A percentile compares a stretch with the other conserved stretches of the same genome.
These are phyloP conservation scores for Fusarium acutatum DNA, from an alignment of 2,329 filamentous ascomycete species.

Conservation along the genomic window DNA sequence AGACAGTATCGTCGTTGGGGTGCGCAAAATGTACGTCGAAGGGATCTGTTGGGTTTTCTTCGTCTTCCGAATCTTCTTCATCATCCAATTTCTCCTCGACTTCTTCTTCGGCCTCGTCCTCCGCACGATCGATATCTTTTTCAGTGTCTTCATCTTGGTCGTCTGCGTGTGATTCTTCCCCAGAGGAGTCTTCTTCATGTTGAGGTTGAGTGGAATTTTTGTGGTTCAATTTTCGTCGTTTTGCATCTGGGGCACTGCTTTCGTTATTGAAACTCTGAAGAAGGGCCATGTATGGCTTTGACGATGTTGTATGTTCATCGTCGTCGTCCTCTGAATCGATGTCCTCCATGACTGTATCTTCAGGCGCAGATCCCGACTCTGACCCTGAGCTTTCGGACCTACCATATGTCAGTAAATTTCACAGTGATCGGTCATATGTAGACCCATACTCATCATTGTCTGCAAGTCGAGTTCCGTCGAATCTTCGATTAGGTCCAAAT, in stretches of 20 bases:
- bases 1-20: conserved; percentile 69
- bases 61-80: conserved; percentile 56
- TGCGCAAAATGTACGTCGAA: conserved; percentile 83
- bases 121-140: conserved; percentile 50
- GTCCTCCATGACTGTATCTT: conserved; percentile 50
- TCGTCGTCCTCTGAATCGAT: conserved; percentile 56
- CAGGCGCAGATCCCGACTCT: conserved; percentile 42
- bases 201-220: conserved; percentile 31
- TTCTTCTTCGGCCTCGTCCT: conserved; percentile 43
- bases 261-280: conserved; percentile 65
- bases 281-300: conserved; percentile 65
- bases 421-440: no score
- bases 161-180: conserved; percentile 48
- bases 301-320: conserved; percentile 54
- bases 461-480: conserved; percentile 48
- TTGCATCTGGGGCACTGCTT: conserved; percentile 56
- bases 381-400: conserved; percentile 40
- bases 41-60: conserved; percentile 69
- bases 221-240: conserved; percentile 66
- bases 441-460: conserved; percentile 49
- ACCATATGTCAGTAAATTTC: background rate
- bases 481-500: conserved; percentile 49
- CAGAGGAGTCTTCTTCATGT: conserved; percentile 29
- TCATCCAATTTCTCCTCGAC: conserved; percentile 42
- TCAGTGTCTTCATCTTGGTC: conserved; percentile 54